phyloP scores from a whole-genome alignment of 2,329 filamentous ascomycete species.

The Corniculantispora saksenae region DNA sequence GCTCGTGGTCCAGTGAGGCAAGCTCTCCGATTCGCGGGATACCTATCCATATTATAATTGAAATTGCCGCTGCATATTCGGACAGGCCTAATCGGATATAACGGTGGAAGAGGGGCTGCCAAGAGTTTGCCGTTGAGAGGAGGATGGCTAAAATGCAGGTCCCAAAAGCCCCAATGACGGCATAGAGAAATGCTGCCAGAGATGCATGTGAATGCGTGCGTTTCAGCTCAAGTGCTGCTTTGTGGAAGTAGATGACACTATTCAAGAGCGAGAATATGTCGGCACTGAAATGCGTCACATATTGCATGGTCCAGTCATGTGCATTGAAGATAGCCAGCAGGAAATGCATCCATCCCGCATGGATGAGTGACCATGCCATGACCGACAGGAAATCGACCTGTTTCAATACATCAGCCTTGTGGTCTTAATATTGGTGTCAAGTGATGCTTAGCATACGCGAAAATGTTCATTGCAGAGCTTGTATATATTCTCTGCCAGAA shows the following conservation, averaged over 20 bases:
- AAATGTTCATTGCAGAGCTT: conserved; percentile 56
- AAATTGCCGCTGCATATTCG: conserved; percentile 67
- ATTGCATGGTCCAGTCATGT: conserved; percentile 70
- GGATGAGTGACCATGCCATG: conserved; percentile 68
- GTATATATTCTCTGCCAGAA: conserved; percentile 66
- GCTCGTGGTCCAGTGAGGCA: conserved; percentile 57
- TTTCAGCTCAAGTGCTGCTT: conserved; percentile 64
- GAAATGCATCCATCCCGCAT: conserved; percentile 66
- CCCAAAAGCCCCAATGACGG: conserved; percentile 63
- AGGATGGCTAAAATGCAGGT: conserved; percentile 64
- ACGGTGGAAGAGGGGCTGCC: conserved; percentile 62
- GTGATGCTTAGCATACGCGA: conserved; percentile 39
- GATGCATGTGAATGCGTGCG: conserved; percentile 57
- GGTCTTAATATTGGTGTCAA: background rate
- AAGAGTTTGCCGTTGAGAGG: conserved; percentile 61
- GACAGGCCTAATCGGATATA: conserved; percentile 61
- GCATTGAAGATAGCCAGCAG: conserved; percentile 66
- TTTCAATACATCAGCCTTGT: background rate
- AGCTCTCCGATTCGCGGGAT: conserved; percentile 64
- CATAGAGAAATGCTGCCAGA: conserved; percentile 65
- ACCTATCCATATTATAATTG: conserved; percentile 65
- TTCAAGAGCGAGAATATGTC: conserved; percentile 69
- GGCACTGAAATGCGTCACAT: conserved; percentile 66
- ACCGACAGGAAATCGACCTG: conserved; percentile 63
- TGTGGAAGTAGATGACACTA: conserved; percentile 69